Conservation (phyloP, 768 basidiomycete species). For the Pleurotus sapidus region DNA sequence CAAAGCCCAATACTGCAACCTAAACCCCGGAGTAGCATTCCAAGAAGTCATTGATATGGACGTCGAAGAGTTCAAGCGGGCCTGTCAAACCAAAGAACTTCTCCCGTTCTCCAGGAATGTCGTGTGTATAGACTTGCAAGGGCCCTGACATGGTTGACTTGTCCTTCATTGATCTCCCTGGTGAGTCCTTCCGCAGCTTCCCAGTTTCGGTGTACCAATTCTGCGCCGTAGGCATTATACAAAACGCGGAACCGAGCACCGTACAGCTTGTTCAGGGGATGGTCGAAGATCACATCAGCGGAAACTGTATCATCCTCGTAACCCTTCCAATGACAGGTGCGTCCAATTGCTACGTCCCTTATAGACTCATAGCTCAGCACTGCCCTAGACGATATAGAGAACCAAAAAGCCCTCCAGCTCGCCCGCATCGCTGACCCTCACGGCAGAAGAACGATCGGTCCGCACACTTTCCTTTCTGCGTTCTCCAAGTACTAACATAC, state of each 20-base stretch:
- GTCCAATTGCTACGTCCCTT: constrained; percentile 2
- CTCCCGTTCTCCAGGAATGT: constrained; percentile 36
- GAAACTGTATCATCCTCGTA: constrained; percentile 52
- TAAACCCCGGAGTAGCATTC: constrained; percentile 16
- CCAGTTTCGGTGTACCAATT: neutral
- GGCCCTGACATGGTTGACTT: constrained; percentile 34
- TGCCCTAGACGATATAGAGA: constrained; percentile 52
- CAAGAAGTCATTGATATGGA: constrained; percentile 1
- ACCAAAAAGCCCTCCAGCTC: constrained; percentile 50
- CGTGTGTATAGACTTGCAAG: constrained; percentile 37
- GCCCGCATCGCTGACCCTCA: constrained; percentile 43
- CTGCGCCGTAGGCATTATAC: constrained; percentile 38
- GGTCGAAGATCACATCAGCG: constrained; percentile 45
- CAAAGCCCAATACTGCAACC: constrained; percentile 31
- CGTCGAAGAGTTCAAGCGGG: constrained; percentile 14
- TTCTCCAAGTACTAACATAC: neutral
- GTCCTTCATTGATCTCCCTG: constrained; percentile 38
- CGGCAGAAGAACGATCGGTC: constrained; percentile 52
- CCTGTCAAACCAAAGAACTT: constrained; percentile 4
- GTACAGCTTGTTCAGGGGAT: constrained; percentile 46
- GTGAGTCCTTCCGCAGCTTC: constrained; percentile 13
- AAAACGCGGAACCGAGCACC: constrained; percentile 40
- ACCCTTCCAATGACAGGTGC: constrained; percentile 53
- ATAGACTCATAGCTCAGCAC: neutral
- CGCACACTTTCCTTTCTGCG: neutral